Base-by-base conservation (phyloP, 1,284 basidiomycete genomes). In the Fomitopsis pinicola region DNA sequence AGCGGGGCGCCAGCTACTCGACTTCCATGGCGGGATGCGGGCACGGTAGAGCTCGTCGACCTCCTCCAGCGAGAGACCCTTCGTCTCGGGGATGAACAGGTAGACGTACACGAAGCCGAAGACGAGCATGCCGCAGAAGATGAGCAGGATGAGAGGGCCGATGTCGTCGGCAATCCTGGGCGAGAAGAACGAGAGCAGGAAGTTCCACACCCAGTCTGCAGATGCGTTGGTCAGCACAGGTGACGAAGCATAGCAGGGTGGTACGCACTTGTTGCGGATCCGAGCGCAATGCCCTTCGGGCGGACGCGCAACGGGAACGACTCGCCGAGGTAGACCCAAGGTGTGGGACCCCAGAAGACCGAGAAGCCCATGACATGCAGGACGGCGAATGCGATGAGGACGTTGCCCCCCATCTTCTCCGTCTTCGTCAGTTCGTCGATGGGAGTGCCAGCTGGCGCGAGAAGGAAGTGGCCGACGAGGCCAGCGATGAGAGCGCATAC, bases 71-170 rank as follows among this genome's bases (percentile, higher is more conserved):
- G 82, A 82, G 15, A 92, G 80, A 10, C 88, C 88, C 71, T 84
- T 89, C 12, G 88, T 88, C 77, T 94, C 90, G n/a, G 89, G 89
- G 55, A 92, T 83, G 73, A 83, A 85, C 52, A 91, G 72, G 70
- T 82, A 89, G 12, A 89, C 84, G 68, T 88, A 91, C 59, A 84
- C 70, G 67, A 81, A 85, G 35, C 87, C 90, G 67, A 89, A 86
- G 35, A 87, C 69, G 15, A 92, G 80, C 82, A 89, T 87, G 63
- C 90, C 89, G 68, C 86, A 89, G 78, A 91, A 91, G 69, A 89
- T 84, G 64, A 90, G 71, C 48, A 92, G 77, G 71, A 93, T 92
- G 62, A 91, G 79, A 17, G 91, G 88, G 1, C 91, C 89, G 63
- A 92, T 93, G 69, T 80, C 70, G 52, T 71, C 78, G 2, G 88